Percentiles rank a stretch among this genome's conserved stretches.
Conservation (phyloP, 768 basidiomycete species). For the Panellus pusillus region DNA sequence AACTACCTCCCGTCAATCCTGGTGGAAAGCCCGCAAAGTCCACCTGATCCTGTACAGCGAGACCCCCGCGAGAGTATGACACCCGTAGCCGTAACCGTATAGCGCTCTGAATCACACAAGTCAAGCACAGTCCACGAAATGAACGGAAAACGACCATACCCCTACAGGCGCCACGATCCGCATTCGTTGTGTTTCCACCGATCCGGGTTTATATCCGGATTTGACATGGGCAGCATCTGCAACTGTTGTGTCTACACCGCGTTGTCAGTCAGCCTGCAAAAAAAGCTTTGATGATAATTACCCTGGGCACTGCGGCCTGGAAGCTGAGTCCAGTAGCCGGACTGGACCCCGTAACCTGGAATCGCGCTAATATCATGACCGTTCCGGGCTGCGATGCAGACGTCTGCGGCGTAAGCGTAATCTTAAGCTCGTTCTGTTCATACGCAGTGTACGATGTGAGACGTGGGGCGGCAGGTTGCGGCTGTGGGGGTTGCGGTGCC, state of each 20-base stretch:
- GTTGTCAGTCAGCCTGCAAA: neutral
- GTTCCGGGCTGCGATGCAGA: constrained; percentile 81
- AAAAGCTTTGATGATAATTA: constrained; percentile 29
- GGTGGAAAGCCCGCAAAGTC: constrained; percentile 92
- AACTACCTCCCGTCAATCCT: constrained; percentile 56
- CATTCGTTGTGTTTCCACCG: constrained; percentile 94
- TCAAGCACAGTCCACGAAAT: neutral
- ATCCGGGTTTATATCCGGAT: constrained; percentile 71
- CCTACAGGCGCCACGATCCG: constrained; percentile 85
- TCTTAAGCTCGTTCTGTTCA: constrained; percentile 86
- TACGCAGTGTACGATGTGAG: constrained; percentile 82
- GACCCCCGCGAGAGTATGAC: constrained; percentile 69
- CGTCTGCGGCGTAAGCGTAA: constrained; percentile 88
- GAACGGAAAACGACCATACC: constrained; percentile 47
- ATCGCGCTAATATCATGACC: constrained; percentile 87
- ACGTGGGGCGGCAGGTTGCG: constrained; percentile 46
- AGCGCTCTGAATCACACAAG: constrained; percentile 53
- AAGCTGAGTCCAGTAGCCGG: constrained; percentile 74
- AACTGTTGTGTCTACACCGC: constrained; percentile 82
- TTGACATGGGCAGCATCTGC: constrained; percentile 98
- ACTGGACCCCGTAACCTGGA: constrained; percentile 63
- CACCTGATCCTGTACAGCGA: constrained; percentile 83
- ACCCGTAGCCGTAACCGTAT: constrained; percentile 86
- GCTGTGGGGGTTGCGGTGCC: constrained; percentile 34
- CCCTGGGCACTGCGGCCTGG: constrained; percentile 97